phyloP scores from a whole-genome alignment of 1,284 basidiomycete genomes.

The Amylostereum chailletii region DNA sequence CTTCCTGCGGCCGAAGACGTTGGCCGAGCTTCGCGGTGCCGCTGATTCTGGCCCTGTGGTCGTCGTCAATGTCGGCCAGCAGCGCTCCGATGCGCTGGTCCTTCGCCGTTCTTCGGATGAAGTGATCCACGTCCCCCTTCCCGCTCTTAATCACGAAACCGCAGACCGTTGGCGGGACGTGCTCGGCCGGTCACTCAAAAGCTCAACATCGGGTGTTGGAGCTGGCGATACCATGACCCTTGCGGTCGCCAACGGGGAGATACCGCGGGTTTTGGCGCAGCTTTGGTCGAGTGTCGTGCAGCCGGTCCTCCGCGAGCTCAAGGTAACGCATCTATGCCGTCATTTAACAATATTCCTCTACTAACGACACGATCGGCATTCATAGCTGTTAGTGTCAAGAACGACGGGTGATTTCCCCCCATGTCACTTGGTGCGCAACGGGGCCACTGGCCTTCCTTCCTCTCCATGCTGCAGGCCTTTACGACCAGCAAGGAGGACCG shows the following conservation, averaged over 20 bases:
- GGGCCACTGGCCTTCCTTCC: conserved; percentile 7
- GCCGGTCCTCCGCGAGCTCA: neutral
- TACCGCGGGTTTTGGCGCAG: neutral
- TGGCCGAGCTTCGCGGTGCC: neutral
- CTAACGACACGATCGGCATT: neutral
- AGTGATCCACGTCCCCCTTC: neutral
- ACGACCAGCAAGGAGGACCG: neutral
- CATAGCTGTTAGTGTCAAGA: neutral
- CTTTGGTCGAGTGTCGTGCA: conserved; percentile 2
- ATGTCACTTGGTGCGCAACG: conserved; percentile 6
- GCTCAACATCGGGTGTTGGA: neutral
- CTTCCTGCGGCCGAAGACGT: conserved; percentile 5
- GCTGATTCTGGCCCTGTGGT: conserved; percentile 5
- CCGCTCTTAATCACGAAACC: neutral
- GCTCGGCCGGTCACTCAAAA: neutral
- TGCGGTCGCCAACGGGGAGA: neutral
- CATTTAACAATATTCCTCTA: neutral
- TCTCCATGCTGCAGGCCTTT: conserved; percentile 7
- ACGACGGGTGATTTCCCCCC: neutral
- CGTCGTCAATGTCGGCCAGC: conserved; percentile 1
- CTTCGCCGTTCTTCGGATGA: neutral
- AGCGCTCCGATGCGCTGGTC: conserved; percentile 2
- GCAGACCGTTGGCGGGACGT: neutral
- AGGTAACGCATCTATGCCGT: neutral
- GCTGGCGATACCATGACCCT: neutral